Percentiles rank a stretch among this genome's conserved stretches.
These are phyloP conservation scores for Fusarium avenaceum DNA, from an alignment of 2,329 filamentous ascomycete species.

Conservation along the genomic window DNA sequence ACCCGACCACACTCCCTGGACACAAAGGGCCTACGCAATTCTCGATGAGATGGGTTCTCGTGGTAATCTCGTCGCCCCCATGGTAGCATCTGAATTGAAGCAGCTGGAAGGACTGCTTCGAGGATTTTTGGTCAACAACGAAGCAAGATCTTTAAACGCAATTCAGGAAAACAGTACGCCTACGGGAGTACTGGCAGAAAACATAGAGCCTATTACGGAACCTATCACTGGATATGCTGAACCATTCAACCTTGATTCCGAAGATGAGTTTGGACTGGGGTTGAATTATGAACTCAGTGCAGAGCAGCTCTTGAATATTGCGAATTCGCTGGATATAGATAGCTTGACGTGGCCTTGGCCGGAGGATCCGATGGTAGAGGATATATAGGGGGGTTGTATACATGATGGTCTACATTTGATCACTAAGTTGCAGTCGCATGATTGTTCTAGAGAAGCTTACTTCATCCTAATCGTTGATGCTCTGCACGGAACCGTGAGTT, in stretches of 20 bases:
- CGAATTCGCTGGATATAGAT: conserved; percentile 40
- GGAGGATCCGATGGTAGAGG: conserved; percentile 2
- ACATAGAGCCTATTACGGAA: background rate
- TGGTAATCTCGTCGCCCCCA: conserved; percentile 61
- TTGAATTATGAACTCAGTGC: conserved; percentile 41
- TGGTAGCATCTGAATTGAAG: conserved; percentile 47
- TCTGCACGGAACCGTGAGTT: too few species aligned
- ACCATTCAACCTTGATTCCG: conserved; percentile 8
- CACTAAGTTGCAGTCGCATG: background rate
- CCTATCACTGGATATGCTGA: conserved; percentile 12
- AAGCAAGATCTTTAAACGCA: background rate
- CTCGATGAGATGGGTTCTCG: conserved; percentile 61
- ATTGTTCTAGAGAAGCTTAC: too few species aligned
- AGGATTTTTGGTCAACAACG: conserved; percentile 10
- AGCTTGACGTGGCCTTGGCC: conserved; percentile 43
- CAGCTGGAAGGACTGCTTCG: conserved; percentile 25
- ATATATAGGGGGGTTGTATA: background rate
- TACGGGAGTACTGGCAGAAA: background rate
- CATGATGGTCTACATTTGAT: background rate
- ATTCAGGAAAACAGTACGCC: conserved; percentile 14
- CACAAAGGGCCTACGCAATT: conserved; percentile 58
- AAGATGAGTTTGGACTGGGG: conserved; percentile 19
- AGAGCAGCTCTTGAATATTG: conserved; percentile 40
- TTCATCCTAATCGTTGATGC: too few species aligned
- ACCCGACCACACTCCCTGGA: conserved; percentile 54